Evolutionary conservation across 2,329 filamentous ascomycete genomes (phyloP), one percentile per base, ranked within the genome.

Genomic region (Rhinocladiella mackenziei): DNA sequence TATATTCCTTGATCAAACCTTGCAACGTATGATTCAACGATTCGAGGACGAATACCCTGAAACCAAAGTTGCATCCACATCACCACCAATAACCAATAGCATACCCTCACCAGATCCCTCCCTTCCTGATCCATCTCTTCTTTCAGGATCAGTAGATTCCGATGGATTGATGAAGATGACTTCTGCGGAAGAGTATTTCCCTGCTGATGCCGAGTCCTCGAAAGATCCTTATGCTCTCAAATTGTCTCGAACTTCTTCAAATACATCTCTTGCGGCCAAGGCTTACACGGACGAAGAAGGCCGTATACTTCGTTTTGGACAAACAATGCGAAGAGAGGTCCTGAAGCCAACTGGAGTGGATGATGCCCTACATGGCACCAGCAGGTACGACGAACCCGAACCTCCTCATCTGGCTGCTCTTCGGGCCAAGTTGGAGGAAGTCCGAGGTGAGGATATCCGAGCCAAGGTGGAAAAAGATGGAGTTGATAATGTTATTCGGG

Each of bases 21-120:
- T 98, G 7, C 77, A 89, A 58, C 83, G 84, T 55, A 96, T 97
- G 69, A 97, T 97, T 60, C 83, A 87, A 62, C 84, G 92, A 19
- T 98, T 97, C 62, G 92, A 97, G 64, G 86, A 94, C 62, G 91
- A 97, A 65, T 97, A 89, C 58, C 92, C 92, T 0, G 91, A 97
- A 61, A 25, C 71, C 79, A 30, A 55, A 60, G 11, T 58, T 61
- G 23, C 57, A 51, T 20, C 28, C 2, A 38, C 32, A 18, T 46
- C 44, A 23, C 45, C 40, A n/a, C 45, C 48, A 22, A 39, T 5
- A 10, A 28, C 44, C n/a, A 45, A 45, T 41, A 30, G 37, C 17
- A 22, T 48, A 34, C 50, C 48, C 17, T 50, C 54, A 4, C 47
- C 51, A 9, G 41, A 51, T 26, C 47, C 48, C 17, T 53, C 51